These are phyloP conservation scores for Fusarium sp. DNA, from an alignment of 2,329 filamentous ascomycete genomes.

Conservation along the genomic window DNA sequence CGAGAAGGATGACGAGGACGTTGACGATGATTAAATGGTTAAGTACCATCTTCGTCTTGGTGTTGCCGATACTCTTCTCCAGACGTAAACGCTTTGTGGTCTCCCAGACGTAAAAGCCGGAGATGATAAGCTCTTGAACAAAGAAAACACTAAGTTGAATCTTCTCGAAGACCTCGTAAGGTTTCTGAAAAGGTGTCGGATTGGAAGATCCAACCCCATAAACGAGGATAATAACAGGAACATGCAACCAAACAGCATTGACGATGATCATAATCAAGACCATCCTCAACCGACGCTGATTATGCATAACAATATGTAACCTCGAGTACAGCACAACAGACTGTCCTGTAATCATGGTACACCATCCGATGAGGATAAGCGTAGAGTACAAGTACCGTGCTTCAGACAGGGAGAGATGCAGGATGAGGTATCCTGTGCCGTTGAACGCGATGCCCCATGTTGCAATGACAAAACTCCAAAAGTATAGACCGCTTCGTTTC, in stretches of 20 bases:
- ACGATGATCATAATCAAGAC: conserved; percentile 68
- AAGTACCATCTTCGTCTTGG: conserved; percentile 29
- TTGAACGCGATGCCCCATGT: conserved; percentile 50
- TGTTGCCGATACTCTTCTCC: conserved; percentile 48
- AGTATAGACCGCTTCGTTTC: conserved; percentile 49
- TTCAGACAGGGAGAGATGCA: conserved; percentile 42
- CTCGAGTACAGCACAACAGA: conserved; percentile 71
- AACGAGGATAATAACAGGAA: conserved; percentile 65
- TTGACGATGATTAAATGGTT: conserved; percentile 58
- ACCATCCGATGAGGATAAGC: conserved; percentile 49
- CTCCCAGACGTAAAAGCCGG: conserved; percentile 64
- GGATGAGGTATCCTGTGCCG: conserved; percentile 59
- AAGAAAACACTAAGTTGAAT: conserved; percentile 67
- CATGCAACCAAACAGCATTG: conserved; percentile 63
- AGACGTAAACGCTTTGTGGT: conserved; percentile 60
- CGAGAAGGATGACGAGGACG: conserved; percentile 55
- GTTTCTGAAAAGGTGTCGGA: conserved; percentile 32
- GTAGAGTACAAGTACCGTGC: conserved; percentile 40
- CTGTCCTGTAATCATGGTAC: conserved; percentile 69
- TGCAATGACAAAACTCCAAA: conserved; percentile 51
- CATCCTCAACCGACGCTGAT: conserved; percentile 59
- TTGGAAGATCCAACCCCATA: conserved; percentile 59
- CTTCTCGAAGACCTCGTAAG: conserved; percentile 62
- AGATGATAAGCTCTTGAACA: conserved; percentile 65
- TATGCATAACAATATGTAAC: conserved; percentile 67